Evolutionary conservation across 2,329 filamentous ascomycete genomes (phyloP), one percentile per base, ranked within the genome.

Genomic region (Kalaharituber pfeilii): DNA sequence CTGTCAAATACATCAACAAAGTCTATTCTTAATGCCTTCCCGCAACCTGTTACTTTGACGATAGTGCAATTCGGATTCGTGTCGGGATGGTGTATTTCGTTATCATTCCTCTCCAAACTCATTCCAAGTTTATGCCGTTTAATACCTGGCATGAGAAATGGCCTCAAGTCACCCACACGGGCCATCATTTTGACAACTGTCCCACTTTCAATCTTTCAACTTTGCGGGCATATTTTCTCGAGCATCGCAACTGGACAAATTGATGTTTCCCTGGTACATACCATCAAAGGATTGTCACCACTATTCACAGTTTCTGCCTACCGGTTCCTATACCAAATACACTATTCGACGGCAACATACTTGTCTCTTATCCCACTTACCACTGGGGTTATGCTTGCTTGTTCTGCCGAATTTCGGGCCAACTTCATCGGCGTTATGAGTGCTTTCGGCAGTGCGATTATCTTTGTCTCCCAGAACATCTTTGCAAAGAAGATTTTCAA

Each of bases 401-500:
- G 91, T 68, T 95, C 89, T 1, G 85, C 88, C 11, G 86, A 87
- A 65, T 88, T 94, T 63, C 82, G 80, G 22, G 89, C 85, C 27
- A 88, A 98, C 65, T 77, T 95, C 59, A 76, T 91, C 51, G 91
- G 91, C n/a, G 83, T 98, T 18, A 64, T 89, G 9, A 89, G 88
- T 64, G 88, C 91, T 2, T 81, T 98, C 33, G 72, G 86, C 29
- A 88, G 86, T n/a, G 86, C 91, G 6, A 73, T 96, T 54, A 83
- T 96, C 60, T 98, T 98, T 66, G 91, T 98, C 30, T 91, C 87
- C 0, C 91, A 98, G 66, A 98, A 98, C 66, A 98, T 98, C 55
- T 94, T 95, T 61, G 96, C 89, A 20, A 98, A 98, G 70, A 86
- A 86, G 61, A 79, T 98, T 8, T 98, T 98, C 73, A 98, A 95